Base-by-base conservation (phyloP, 1,139 yeast genomes). In the Zhuliangozyma blackwelliae region DNA sequence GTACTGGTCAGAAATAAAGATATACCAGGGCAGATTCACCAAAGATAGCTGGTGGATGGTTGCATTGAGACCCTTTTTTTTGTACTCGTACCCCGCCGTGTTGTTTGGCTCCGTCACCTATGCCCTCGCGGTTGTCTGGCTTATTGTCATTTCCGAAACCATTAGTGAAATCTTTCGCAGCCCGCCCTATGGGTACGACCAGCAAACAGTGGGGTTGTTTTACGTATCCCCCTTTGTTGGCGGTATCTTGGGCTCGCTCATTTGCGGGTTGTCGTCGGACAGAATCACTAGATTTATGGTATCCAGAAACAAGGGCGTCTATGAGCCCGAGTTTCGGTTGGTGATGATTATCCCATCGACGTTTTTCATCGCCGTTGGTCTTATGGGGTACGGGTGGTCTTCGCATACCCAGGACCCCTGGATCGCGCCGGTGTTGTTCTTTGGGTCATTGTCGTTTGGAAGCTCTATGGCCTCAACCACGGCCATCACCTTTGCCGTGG, bases 311-410 rank as follows among this genome's bases (percentile, higher is more conserved):
- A 52, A 64, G 27, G 84, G 84, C 2, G 55, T 75, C 10, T 79
- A 77, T 52, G 85, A 79, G 57, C 84, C 85, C 2, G 85, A 79
- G 51, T 77, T 72, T 49, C 63, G 85, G 32, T 59, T 79, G 29
- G 40, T 77, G 13, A 76, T 78, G 82, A 58, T 76, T 26, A 35
- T 73, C 6, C 81, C 82, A 1, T 46, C 80, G 7, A 50, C 80
- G 1, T 59, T 75, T 19, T 53, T 74, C 29, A 63, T 73, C 32
- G 44, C 55, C n/a, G 45, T 63, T 34, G 85, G 84, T 2, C 58
- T 78, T 35, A 70, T 78, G 65, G 84, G 83, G 2, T 79, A 74
- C 49, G 85, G 85, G 2, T 78, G 83, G 83, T 63, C 81, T 3
- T 54, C 79, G 1, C 54, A 63, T 25, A 64, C 51, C 1, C 48